A percentile compares a stretch with the other conserved stretches of the same genome.
phyloP scores from a whole-genome alignment of 345 rosid species.

The Excoecaria cochinchinensis region DNA sequence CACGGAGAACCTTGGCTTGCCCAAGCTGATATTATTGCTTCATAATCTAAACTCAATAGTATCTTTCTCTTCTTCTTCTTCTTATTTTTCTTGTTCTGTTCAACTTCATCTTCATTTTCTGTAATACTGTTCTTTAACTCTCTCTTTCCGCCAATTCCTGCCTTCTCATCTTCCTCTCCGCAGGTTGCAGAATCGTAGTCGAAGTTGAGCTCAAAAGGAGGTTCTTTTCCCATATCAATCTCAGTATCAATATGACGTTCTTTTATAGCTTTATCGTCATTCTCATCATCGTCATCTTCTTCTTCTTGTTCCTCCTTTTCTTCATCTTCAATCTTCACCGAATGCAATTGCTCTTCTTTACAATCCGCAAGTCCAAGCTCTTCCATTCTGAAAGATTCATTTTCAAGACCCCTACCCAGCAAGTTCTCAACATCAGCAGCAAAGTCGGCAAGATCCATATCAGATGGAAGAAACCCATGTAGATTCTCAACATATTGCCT shows the following conservation, averaged over 20 bases:
- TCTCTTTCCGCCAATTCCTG: neutral
- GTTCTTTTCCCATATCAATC: slow-evolving; percentile 39
- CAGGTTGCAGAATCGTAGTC: slow-evolving; percentile 52
- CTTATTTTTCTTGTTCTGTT: slow-evolving; percentile 11
- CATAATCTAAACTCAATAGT: slow-evolving; percentile 64
- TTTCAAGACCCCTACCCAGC: slow-evolving; percentile 71
- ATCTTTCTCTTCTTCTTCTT: slow-evolving; percentile 41
- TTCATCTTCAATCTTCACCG: slow-evolving; percentile 55
- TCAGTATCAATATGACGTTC: slow-evolving; percentile 30
- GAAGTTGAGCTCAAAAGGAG: slow-evolving; percentile 64
- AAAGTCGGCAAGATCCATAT: slow-evolving; percentile 81
- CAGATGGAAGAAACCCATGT: slow-evolving; percentile 67
- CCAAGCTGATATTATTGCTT: slow-evolving; percentile 68
- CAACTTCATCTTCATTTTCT: slow-evolving; percentile 19
- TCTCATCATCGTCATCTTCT: neutral
- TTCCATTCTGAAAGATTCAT: slow-evolving; percentile 67
- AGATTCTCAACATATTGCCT: slow-evolving; percentile 22
- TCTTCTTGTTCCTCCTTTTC: slow-evolving; percentile 8
- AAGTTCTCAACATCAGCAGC: slow-evolving; percentile 86
- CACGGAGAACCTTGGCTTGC: slow-evolving; percentile 70
- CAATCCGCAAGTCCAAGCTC: slow-evolving; percentile 56
- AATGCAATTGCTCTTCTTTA: slow-evolving; percentile 26
- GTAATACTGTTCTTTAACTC: neutral
- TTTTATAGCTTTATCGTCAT: neutral
- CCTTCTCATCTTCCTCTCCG: slow-evolving; percentile 50